Conservation (phyloP, 2,329 filamentous ascomycete genomes). For the Scedosporium dehoogii region DNA sequence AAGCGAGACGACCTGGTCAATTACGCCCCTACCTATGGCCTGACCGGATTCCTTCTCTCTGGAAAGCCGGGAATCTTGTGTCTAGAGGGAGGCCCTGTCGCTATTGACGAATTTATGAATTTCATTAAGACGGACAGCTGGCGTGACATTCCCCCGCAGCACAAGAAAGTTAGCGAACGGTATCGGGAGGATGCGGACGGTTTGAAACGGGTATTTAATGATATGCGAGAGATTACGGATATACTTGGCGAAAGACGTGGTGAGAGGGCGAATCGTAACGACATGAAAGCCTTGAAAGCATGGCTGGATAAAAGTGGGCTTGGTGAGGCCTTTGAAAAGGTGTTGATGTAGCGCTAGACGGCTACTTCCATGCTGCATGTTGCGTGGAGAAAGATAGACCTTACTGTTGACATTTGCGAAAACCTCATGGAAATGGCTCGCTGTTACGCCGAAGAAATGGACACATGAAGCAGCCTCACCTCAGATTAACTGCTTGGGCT, state of each 20-base stretch:
- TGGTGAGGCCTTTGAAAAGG: conserved; percentile 32
- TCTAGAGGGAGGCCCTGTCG: conserved; percentile 34
- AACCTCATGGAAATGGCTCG: too few relatives aligned
- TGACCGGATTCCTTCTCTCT: conserved; percentile 50
- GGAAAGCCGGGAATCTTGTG: conserved; percentile 49
- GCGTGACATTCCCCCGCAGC: conserved; percentile 51
- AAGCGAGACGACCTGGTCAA: conserved; percentile 49
- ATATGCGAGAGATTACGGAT: conserved; percentile 49
- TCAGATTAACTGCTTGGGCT: too few relatives aligned
- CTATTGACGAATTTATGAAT: conserved; percentile 49
- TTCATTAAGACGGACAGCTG: conserved; percentile 55
- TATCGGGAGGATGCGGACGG: conserved; percentile 28
- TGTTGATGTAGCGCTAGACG: conserved; percentile 19
- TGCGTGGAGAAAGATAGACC: too few relatives aligned
- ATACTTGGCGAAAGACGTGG: conserved; percentile 35
- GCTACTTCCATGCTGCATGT: too few relatives aligned
- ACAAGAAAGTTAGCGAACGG: conserved; percentile 53
- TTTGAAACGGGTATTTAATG: conserved; percentile 32
- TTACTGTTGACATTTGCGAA: too few relatives aligned
- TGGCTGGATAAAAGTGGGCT: conserved; percentile 36
- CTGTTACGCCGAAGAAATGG: too few relatives aligned
- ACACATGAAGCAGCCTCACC: too few relatives aligned
- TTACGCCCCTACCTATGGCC: conserved; percentile 37
- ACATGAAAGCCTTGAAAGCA: conserved; percentile 42
- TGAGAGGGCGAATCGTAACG: conserved; percentile 36